Conservation (phyloP, 2,329 filamentous ascomycete genomes). For the Magnaporthiopsis rhizophila region DNA sequence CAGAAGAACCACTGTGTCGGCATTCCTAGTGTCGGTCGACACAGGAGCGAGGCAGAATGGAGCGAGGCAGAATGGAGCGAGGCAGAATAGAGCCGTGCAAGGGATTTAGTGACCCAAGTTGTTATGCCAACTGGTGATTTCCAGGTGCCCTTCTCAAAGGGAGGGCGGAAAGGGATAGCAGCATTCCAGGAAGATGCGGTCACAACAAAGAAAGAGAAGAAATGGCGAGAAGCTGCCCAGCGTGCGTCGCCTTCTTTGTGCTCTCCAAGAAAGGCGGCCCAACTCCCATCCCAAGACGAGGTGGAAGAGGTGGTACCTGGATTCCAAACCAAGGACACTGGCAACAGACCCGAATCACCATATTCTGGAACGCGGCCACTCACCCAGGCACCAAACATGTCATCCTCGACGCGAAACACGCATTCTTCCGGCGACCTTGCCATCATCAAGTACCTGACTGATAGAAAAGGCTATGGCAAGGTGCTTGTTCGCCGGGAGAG, state of each 20-base stretch:
- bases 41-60: background rate
- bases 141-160: background rate
- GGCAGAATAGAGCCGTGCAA: background rate
- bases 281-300: background rate
- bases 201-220: background rate
- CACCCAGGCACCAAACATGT: background rate
- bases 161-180: constrained; percentile 1
- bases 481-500: constrained; percentile 23
- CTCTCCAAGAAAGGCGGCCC: background rate
- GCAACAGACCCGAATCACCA: no score
- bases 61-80: background rate
- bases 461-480: constrained; percentile 9
- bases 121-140: background rate
- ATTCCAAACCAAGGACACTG: background rate
- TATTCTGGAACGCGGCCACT: background rate
- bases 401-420: background rate
- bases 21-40: no score
- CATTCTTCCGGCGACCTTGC: constrained; percentile 2
- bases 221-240: background rate
- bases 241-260: background rate
- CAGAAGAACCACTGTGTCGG: background rate
- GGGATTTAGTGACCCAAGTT: no score
- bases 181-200: background rate
- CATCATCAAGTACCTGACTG: constrained; percentile 20
- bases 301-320: background rate